Base-by-base conservation (phyloP, 371 early-diverging fungal genomes). In the Mortierella sp. region DNA sequence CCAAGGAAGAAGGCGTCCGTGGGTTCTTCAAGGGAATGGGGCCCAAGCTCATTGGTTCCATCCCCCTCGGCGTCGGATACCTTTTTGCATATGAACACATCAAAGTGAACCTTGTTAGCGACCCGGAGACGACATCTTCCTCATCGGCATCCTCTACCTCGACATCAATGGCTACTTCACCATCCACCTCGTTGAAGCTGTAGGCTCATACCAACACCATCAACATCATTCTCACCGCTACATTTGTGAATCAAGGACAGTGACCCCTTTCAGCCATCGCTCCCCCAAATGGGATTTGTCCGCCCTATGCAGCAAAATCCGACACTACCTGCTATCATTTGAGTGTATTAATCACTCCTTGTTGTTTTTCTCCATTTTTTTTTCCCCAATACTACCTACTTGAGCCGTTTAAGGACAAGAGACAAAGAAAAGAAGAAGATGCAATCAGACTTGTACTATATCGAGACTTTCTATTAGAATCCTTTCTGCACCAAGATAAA, bases 1-100 rank as follows among this genome's bases (percentile, higher is more conserved):
- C 77, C 21, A 71, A 60, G 48, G 72, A 76, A 53, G 77, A 76
- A 48, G 77, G 77, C 11, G 25, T 64, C 4, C 72, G 77, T 11
- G 77, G 77, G n/a, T 76, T 76, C 68, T 68, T 72, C 44, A 76
- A 76, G 53, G 77, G 77, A 2, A 68, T 76, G 77, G 56, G 67
- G 2, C 77, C 77, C 37, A 76, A 76, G 62, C 48, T 76, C 16
- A 71, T 71, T 68, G 77, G 72, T 0, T 53, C 77, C 2, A 76
- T 76, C 48, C 77, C 77, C 18, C 68, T 65, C 25, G 72, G 77
- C 12, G 57, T 76, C 30, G 77, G 77, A 14, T 76, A 76, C 47
- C 56, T 76, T 18, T 76, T 72, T 57, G 77, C 77, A 1, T 76
- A 76, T 37, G 77, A 76, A 47, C 72, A 76, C 23, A 76, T 76